Percentiles rank a stretch among this genome's conserved stretches.
These are phyloP conservation scores for Elsinoe necatrix DNA, from an alignment of 2,329 filamentous ascomycete genomes.

Conservation along the genomic window DNA sequence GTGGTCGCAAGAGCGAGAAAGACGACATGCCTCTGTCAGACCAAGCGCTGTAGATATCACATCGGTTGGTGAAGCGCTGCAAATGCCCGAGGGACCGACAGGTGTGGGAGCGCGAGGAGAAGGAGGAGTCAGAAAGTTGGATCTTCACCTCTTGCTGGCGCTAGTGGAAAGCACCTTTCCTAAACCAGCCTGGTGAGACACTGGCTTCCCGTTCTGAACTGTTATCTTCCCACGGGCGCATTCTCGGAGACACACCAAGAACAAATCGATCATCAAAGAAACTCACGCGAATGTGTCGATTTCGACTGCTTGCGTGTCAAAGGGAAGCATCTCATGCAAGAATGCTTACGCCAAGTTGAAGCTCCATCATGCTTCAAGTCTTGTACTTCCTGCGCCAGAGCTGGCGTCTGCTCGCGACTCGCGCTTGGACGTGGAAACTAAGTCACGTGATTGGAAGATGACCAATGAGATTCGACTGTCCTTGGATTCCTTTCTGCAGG, in stretches of 20 bases:
- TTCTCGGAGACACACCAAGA: neutral
- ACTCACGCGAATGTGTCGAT: neutral
- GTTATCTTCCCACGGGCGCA: slow-evolving; percentile 4
- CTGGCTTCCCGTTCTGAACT: slow-evolving; percentile 2
- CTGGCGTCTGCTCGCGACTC: neutral
- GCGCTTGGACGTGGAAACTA: neutral
- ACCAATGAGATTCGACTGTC: neutral
- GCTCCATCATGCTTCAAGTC: neutral
- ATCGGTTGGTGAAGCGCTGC: neutral
- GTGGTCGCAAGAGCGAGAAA: too few species aligned
- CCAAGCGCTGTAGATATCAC: too few species aligned
- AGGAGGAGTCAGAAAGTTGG: slow-evolving; percentile 3
- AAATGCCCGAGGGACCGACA: neutral
- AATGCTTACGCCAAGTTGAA: neutral
- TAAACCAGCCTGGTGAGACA: neutral
- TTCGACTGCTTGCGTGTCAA: neutral
- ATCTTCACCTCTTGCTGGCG: neutral
- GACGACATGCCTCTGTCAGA: too few species aligned
- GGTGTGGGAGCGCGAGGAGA: neutral
- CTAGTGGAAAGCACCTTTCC: neutral
- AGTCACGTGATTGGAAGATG: neutral
- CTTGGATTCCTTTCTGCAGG: neutral
- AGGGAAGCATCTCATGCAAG: neutral
- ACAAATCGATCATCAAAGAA: neutral
- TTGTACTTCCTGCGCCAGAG: neutral